Conservation (phyloP, 371 early-diverging fungal species). For the Mucor piriformis region DNA sequence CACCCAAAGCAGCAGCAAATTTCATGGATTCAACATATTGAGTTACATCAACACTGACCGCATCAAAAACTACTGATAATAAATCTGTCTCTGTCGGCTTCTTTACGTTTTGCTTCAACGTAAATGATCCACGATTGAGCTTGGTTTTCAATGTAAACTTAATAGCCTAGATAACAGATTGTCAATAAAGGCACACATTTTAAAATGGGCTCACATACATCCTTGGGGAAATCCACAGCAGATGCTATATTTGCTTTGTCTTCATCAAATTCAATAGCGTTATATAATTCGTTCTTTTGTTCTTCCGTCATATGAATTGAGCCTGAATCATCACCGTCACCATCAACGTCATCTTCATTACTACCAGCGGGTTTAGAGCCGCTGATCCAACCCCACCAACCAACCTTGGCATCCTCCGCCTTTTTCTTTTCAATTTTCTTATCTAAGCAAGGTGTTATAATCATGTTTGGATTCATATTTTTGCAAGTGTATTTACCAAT, state of each 20-base stretch:
- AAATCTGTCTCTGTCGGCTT: conserved; percentile 39
- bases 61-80: conserved; percentile 72
- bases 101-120: conserved; percentile 42
- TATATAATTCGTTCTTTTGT: conserved; percentile 74
- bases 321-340: conserved; percentile 13
- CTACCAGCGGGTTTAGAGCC: conserved; percentile 3
- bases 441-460: conserved; percentile 5
- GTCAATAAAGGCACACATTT: neutral
- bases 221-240: conserved; percentile 75
- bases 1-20: conserved; percentile 41
- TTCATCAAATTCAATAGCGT: conserved; percentile 84
- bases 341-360: neutral
- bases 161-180: conserved; percentile 49
- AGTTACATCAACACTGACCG: conserved; percentile 41
- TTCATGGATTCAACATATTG: conserved; percentile 45
- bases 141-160: conserved; percentile 61
- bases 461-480: neutral
- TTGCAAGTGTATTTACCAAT: conserved; percentile 16
- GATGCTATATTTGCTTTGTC: conserved; percentile 48
- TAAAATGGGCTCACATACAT: conserved; percentile 45
- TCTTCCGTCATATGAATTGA: conserved; percentile 51
- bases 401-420: conserved; percentile 33
- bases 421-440: conserved; percentile 41
- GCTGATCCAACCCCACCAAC: conserved; percentile 54
- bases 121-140: conserved; percentile 75